Evolutionary conservation across 164 flowering plant genomes (phyloP).

Genomic region (Aristolochia contorta): DNA sequence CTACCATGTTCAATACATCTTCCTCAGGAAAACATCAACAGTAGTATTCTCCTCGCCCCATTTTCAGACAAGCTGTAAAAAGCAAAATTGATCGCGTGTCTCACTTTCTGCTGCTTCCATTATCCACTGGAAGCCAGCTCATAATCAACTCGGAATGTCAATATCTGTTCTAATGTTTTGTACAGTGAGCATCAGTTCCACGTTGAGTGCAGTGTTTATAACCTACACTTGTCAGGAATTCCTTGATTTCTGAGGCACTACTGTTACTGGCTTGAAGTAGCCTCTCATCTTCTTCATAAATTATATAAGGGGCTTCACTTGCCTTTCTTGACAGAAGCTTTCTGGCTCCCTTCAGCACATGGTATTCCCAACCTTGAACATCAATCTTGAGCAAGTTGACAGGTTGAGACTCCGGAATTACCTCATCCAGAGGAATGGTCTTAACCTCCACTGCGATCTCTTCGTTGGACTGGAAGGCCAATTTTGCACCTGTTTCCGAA

Average conservation of each 20-base stretch:
- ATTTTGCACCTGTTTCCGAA: constrained; percentile 81
- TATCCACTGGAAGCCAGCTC: too few relatives aligned
- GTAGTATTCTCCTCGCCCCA: too few relatives aligned
- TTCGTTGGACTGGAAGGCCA: constrained; percentile 94
- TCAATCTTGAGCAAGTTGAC: constrained; percentile 82
- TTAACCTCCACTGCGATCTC: constrained; percentile 72
- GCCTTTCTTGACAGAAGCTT: constrained; percentile 68
- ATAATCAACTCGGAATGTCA: too few relatives aligned
- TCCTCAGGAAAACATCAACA: too few relatives aligned
- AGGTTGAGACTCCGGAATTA: constrained; percentile 57
- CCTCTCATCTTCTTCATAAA: constrained; percentile 91
- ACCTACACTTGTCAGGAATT: constrained; percentile 62
- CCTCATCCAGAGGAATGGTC: constrained; percentile 74
- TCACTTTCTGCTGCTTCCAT: too few relatives aligned
- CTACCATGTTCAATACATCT: too few relatives aligned
- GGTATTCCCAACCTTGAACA: constrained; percentile 99
- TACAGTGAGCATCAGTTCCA: constrained; percentile 97
- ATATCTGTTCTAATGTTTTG: constrained; percentile 19
- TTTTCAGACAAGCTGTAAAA: too few relatives aligned
- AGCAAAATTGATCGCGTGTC: too few relatives aligned
- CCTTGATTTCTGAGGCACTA: constrained; percentile 64
- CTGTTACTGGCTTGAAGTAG: constrained; percentile 87
- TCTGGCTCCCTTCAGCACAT: constrained; percentile 78
- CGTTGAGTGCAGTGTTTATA: constrained; percentile 65
- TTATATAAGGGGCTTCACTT: constrained; percentile 76